Base-by-base conservation (phyloP, 345 rosid species). In the Lepidium sativum region DNA sequence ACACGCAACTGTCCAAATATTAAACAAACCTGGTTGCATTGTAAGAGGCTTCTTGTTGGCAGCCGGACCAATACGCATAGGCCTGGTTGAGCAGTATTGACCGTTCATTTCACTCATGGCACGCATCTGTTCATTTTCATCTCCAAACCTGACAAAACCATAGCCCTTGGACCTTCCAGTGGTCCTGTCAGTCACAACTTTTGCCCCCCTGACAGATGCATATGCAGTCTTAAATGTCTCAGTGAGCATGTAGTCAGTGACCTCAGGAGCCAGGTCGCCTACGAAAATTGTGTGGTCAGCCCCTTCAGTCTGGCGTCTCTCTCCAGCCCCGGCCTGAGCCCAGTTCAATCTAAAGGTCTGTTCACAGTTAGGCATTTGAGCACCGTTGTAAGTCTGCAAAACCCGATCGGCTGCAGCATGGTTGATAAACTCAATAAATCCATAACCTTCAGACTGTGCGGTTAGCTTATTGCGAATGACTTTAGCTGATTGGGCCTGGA, bases 61-160 rank as follows among this genome's bases (percentile, higher is more conserved):
- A 73, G 97, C 97, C 3, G 92, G 89, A 23, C 97, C 99, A 73
- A 86, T 83, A 49, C 96, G 84, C 99, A 91, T 91, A 21, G 95
- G 85, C 79, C 97, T 87, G 4, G 84, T 79, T 4, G 89, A 83
- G 68, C 95, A 91, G 65, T 71, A 82, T n/a, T 77, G 81, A 25
- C 99, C 97, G 40, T 91, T 95, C 99, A 95, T 95, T 56, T 95
- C 99, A 6, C 59, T 75, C 97, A 95, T 91, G 52, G 99, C 89
- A 53, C 88, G 95, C 53, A 73, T 12, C 70, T 91, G 96, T 45
- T 95, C 99, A 60, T 6, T 66, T 71, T 95, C 96, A 58, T 95
- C 95, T 8, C 63, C 86, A 80, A 95, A 91, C 72, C 83, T 91
- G 54, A 95, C 92, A 81, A 95, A 95, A 21, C 97, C 99, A 82